phyloP scores from a whole-genome alignment of 2,329 filamentous ascomycete genomes.

The Fonsecaea multimorphosa region DNA sequence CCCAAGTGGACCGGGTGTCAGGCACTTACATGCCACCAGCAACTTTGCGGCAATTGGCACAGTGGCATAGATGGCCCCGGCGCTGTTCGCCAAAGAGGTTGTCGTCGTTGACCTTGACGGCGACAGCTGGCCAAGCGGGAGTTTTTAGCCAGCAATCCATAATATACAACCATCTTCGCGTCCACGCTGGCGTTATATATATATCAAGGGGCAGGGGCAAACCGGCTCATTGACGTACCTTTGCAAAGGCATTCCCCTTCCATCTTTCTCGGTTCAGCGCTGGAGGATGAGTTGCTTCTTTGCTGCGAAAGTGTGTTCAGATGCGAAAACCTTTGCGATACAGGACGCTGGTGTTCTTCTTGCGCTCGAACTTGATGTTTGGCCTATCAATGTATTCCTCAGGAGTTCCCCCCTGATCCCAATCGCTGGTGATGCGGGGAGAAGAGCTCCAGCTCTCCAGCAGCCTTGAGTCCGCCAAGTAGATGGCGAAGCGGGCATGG shows the following conservation, averaged over 20 bases:
- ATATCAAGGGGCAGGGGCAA: no score
- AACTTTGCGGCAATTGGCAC: constrained; percentile 59
- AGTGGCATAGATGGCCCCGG: constrained; percentile 58
- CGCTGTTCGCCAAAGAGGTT: constrained; percentile 53
- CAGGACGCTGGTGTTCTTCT: neutral
- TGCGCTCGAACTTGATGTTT: neutral
- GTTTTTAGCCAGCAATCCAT: neutral
- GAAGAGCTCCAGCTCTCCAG: neutral
- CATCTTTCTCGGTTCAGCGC: constrained; percentile 19
- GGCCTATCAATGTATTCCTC: neutral
- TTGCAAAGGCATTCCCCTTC: constrained; percentile 37
- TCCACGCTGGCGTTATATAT: neutral
- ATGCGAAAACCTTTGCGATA: neutral
- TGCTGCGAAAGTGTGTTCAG: neutral
- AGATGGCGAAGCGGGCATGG: neutral
- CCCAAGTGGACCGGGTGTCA: neutral
- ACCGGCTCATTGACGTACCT: constrained; percentile 17
- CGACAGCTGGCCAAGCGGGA: constrained; percentile 45
- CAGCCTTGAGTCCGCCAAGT: neutral
- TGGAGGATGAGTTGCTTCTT: neutral
- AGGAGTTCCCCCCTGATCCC: neutral
- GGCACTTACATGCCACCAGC: constrained; percentile 47
- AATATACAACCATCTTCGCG: no score
- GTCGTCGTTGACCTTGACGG: constrained; percentile 56
- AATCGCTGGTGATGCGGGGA: neutral